These are phyloP conservation scores for Kodamaea nitidulidarum DNA, from an alignment of 805 yeast species.

Conservation along the genomic window DNA sequence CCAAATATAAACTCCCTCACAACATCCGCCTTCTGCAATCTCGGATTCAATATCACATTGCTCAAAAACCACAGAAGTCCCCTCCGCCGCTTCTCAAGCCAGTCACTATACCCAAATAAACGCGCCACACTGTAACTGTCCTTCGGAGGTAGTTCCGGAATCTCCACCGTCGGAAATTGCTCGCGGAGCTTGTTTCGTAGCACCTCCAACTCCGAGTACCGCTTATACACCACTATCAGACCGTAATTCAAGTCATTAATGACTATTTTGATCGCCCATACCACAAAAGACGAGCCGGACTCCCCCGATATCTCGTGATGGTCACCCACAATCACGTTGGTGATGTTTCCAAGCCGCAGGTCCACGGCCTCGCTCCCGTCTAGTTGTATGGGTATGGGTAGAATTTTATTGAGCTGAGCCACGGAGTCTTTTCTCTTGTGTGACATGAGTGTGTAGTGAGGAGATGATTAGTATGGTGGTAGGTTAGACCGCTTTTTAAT, in stretches of 20 bases:
- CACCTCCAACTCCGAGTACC: constrained; percentile 62
- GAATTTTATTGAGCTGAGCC: constrained; percentile 21
- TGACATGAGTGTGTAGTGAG: not conserved
- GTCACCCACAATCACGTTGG: constrained; percentile 41
- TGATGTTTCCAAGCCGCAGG: constrained; percentile 19
- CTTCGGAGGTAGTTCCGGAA: constrained; percentile 53
- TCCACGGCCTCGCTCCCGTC: constrained; percentile 16
- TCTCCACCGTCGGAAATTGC: constrained; percentile 36
- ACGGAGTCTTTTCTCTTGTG: constrained; percentile 12
- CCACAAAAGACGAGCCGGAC: constrained; percentile 33
- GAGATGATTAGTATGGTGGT: too few species aligned
- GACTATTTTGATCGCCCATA: constrained; percentile 37
- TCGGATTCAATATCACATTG: constrained; percentile 50
- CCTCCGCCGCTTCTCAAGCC: constrained; percentile 52
- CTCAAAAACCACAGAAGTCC: constrained; percentile 61
- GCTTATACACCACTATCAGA: constrained; percentile 45
- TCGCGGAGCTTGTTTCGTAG: constrained; percentile 39
- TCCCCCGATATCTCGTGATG: constrained; percentile 37
- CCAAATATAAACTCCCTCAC: constrained; percentile 37
- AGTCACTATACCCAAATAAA: constrained; percentile 35
- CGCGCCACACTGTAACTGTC: constrained; percentile 38
- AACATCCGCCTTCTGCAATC: constrained; percentile 32
- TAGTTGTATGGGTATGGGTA: constrained; percentile 38
- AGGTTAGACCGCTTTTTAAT: too few species aligned
- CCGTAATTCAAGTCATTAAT: constrained; percentile 36